Percentiles rank a stretch among this genome's conserved stretches.
Conservation (phyloP, 202 grass and related monocot genomes). For the Elaeis oleifera region DNA sequence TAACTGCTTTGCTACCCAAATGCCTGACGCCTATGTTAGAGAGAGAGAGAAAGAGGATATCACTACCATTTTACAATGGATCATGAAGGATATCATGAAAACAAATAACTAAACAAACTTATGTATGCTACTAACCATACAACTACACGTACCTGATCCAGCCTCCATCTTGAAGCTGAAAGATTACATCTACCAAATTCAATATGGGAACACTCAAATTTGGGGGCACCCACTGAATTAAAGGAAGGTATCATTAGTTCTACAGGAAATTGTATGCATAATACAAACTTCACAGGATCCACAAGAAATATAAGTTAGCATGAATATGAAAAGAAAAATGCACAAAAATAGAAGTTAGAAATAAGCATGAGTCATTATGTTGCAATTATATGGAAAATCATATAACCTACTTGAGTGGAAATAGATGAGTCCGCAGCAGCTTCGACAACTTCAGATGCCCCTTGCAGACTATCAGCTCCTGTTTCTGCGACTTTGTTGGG, state of each 20-base stretch:
- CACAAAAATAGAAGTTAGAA: no score
- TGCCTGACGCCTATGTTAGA: slow-evolving; percentile 68
- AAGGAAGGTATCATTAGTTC: slow-evolving; percentile 19
- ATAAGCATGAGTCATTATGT: no score
- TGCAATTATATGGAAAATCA: slow-evolving; percentile 4
- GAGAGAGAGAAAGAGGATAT: slow-evolving; percentile 1
- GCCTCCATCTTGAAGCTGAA: slow-evolving; percentile 90
- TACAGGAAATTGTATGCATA: slow-evolving; percentile 3
- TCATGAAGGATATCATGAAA: background rate
- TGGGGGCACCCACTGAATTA: slow-evolving; percentile 84
- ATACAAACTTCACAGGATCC: background rate
- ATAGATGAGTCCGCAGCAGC: slow-evolving; percentile 37
- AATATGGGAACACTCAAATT: slow-evolving; percentile 90
- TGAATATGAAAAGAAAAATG: no score
- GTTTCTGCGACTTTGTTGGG: slow-evolving; percentile 30
- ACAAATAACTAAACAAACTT: slow-evolving; percentile 6
- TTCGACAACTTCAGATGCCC: slow-evolving; percentile 44
- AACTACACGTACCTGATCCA: slow-evolving; percentile 80
- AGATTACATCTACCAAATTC: slow-evolving; percentile 94
- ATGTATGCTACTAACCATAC: slow-evolving; percentile 3
- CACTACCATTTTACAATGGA: background rate
- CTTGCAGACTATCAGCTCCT: slow-evolving; percentile 33
- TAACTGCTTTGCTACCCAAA: slow-evolving; percentile 98
- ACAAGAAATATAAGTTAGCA: no score
- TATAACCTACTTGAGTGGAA: slow-evolving; percentile 53